These are phyloP conservation scores for Huntiella moniliformis DNA, from an alignment of 2,329 filamentous ascomycete species.

Conservation along the genomic window DNA sequence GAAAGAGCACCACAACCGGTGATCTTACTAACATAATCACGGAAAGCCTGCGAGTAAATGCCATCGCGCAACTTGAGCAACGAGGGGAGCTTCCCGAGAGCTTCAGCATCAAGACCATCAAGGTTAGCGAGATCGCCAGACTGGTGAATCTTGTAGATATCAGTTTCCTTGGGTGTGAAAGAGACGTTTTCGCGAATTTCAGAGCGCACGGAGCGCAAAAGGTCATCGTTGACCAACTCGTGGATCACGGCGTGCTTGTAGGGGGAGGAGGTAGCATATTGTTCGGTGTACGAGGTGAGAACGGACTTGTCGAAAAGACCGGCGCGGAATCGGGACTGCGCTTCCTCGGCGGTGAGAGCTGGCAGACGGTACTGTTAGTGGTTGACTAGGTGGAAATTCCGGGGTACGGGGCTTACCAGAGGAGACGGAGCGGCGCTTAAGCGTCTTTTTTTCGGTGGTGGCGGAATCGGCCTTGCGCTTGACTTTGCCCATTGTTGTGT, in stretches of 20 bases:
- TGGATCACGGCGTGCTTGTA: slow-evolving; percentile 91
- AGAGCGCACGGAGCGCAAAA: slow-evolving; percentile 69
- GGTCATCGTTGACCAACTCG: slow-evolving; percentile 55
- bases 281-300: slow-evolving; percentile 37
- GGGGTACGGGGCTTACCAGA: slow-evolving; percentile 20
- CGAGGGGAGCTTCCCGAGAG: slow-evolving; percentile 69
- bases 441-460: slow-evolving; percentile 24
- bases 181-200: slow-evolving; percentile 83
- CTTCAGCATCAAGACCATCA: slow-evolving; percentile 75
- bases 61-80: slow-evolving; percentile 85
- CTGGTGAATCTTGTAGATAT: slow-evolving; percentile 99
- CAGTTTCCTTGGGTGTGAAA: slow-evolving; percentile 96
- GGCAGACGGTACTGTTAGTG: background rate
- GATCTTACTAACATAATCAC: slow-evolving; percentile 71
- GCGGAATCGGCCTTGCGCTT: slow-evolving; percentile 44
- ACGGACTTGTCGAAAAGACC: slow-evolving; percentile 45
- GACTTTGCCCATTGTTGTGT: slow-evolving; percentile 5
- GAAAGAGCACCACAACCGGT: slow-evolving; percentile 75
- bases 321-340: slow-evolving; percentile 41
- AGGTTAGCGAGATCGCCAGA: slow-evolving; percentile 94
- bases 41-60: slow-evolving; percentile 77
- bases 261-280: slow-evolving; percentile 45
- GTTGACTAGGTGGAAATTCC: background rate
- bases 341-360: slow-evolving; percentile 15
- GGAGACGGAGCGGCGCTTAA: slow-evolving; percentile 34